Evolutionary conservation across 2,329 filamentous ascomycete species (phyloP).

Genomic region (Fusarium oligoseptatum): DNA sequence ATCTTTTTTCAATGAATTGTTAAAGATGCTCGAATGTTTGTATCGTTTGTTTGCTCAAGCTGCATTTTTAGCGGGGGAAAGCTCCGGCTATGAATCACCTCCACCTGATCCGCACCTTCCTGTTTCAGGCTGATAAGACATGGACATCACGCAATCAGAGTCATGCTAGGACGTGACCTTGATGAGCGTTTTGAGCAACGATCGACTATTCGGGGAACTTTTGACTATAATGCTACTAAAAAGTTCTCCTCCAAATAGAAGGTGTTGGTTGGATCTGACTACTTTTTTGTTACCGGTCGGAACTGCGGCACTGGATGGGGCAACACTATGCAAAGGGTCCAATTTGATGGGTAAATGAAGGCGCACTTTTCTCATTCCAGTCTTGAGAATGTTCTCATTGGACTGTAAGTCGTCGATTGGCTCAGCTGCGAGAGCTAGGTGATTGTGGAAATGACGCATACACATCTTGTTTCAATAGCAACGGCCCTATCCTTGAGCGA

Average conservation of each 20-base stretch:
- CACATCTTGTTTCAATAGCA: neutral
- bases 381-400: neutral
- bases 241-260: neutral
- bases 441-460: neutral
- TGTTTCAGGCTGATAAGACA: conserved; percentile 1
- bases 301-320: neutral
- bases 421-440: neutral
- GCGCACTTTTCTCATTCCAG: neutral
- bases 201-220: neutral
- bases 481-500: neutral
- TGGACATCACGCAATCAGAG: neutral
- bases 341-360: neutral
- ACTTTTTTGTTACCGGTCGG: neutral
- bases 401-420: neutral
- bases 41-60: neutral
- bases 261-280: neutral
- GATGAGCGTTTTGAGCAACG: neutral
- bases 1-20: conserved; percentile 3
- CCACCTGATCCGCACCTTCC: neutral
- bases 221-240: neutral
- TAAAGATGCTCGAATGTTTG: conserved; percentile 6
- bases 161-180: neutral
- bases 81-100: neutral
- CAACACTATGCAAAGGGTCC: neutral
- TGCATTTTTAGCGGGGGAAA: conserved; percentile 4